Evolutionary conservation across 192 early-diverging fungal genomes (phyloP).

Genomic region (Umbelopsis vinacea): DNA sequence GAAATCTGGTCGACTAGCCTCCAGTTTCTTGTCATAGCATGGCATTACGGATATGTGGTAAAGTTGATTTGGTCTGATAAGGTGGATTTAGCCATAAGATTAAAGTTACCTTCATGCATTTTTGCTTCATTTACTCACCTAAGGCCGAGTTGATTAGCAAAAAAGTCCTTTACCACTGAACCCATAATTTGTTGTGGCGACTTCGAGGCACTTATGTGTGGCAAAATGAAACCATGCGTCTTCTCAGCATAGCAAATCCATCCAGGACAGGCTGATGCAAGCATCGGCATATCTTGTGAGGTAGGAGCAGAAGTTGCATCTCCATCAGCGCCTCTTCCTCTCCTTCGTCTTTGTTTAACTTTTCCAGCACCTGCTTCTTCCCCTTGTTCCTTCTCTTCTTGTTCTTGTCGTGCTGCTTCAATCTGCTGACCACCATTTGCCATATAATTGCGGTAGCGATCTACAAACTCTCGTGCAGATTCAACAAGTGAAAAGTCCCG

Average conservation of each 20-base stretch:
- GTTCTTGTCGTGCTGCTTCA: constrained; percentile 38
- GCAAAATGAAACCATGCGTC: constrained; percentile 89
- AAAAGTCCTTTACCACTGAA: constrained; percentile 84
- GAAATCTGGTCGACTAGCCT: constrained; percentile 93
- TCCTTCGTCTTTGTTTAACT: constrained; percentile 24
- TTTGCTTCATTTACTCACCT: no score
- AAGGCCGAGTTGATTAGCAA: constrained; percentile 65
- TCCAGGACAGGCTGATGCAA: constrained; percentile 73
- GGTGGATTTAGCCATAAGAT: no score
- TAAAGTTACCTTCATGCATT: no score
- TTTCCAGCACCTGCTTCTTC: constrained; percentile 33
- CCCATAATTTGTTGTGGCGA: constrained; percentile 99
- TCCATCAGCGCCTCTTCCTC: constrained; percentile 33
- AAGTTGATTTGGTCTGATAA: constrained; percentile 65
- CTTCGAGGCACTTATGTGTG: constrained; percentile 86
- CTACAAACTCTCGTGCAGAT: constrained; percentile 88
- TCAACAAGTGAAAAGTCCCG: constrained; percentile 88
- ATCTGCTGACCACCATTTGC: constrained; percentile 32
- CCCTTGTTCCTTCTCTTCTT: constrained; percentile 41
- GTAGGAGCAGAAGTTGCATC: constrained; percentile 24
- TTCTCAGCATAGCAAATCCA: constrained; percentile 99
- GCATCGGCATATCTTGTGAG: constrained; percentile 53
- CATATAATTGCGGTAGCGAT: constrained; percentile 60
- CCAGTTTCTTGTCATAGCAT: constrained; percentile 99
- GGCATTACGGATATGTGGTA: constrained; percentile 98